Conservation (phyloP, 495 filamentous ascomycete species). For the Hypomontagnella monticulosa region DNA sequence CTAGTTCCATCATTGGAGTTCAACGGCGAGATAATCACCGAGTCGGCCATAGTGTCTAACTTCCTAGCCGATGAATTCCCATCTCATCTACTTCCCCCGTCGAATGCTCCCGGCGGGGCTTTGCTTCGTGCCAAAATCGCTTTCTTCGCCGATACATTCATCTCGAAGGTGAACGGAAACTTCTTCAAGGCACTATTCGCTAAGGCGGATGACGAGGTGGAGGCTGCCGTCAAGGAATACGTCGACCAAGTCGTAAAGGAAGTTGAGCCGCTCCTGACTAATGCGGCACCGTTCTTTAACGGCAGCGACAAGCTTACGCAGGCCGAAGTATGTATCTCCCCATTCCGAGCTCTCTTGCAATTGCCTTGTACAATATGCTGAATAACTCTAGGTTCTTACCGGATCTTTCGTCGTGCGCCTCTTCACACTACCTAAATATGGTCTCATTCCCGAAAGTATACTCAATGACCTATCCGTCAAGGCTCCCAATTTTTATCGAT, state of each 20-base stretch:
- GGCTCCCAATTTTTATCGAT: constrained; percentile 72
- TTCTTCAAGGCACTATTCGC: constrained; percentile 57
- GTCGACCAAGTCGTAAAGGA: constrained; percentile 72
- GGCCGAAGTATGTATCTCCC: constrained; percentile 69
- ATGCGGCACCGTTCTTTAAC: constrained; percentile 81
- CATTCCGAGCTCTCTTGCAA: not conserved
- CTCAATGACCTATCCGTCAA: constrained; percentile 57
- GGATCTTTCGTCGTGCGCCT: constrained; percentile 75
- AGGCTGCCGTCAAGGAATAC: constrained; percentile 51
- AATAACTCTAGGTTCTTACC: constrained; percentile 61
- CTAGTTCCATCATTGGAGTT: constrained; percentile 79
- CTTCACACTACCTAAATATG: constrained; percentile 59
- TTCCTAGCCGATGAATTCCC: constrained; percentile 71
- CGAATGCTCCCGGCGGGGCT: constrained; percentile 53
- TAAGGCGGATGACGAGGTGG: constrained; percentile 52
- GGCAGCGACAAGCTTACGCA: constrained; percentile 77
- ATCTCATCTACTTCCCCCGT: constrained; percentile 60
- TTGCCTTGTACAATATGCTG: not conserved
- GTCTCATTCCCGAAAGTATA: constrained; percentile 62
- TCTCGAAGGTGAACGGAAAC: constrained; percentile 64
- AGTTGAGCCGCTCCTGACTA: constrained; percentile 74
- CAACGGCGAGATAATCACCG: constrained; percentile 76
- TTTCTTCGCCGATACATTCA: constrained; percentile 82
- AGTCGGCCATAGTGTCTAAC: constrained; percentile 75
- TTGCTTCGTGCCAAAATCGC: constrained; percentile 70